Percentiles rank a stretch among this genome's conserved stretches.
Conservation (phyloP, 257 asterid genomes). For the Ligustrum vulgare region DNA sequence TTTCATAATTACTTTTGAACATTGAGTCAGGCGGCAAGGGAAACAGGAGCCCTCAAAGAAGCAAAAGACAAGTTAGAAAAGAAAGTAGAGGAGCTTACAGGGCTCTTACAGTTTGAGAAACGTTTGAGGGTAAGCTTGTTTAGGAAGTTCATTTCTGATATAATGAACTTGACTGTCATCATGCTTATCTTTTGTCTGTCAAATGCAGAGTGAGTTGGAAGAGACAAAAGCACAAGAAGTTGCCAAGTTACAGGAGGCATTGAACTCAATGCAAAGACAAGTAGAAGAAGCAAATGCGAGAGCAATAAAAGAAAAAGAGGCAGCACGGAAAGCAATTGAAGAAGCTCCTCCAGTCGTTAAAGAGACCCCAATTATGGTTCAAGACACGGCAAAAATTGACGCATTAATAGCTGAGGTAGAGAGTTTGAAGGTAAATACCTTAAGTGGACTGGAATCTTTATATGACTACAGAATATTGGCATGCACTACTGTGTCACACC, state of each 20-base stretch:
- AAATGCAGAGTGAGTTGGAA: slow-evolving; percentile 84
- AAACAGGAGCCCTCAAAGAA: slow-evolving; percentile 95
- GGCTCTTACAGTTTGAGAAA: slow-evolving; percentile 98
- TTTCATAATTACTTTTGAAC: slow-evolving; percentile 15
- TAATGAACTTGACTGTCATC: neutral
- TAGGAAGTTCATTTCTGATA: neutral
- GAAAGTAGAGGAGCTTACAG: slow-evolving; percentile 98
- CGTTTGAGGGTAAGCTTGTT: slow-evolving; percentile 66
- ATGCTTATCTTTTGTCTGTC: slow-evolving; percentile 25
- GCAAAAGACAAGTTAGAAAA: slow-evolving; percentile 97
- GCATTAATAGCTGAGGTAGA: slow-evolving; percentile 80
- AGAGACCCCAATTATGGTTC: slow-evolving; percentile 92
- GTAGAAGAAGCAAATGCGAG: slow-evolving; percentile 90
- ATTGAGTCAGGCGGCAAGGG: slow-evolving; percentile 78
- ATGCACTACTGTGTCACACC: too few relatives aligned
- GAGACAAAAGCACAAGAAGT: slow-evolving; percentile 90
- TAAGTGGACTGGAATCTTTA: slow-evolving; percentile 1
- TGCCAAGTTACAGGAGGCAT: slow-evolving; percentile 78
- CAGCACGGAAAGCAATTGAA: slow-evolving; percentile 87
- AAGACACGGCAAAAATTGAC: slow-evolving; percentile 83
- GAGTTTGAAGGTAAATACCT: slow-evolving; percentile 64
- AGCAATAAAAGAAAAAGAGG: slow-evolving; percentile 82
- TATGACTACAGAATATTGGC: slow-evolving; percentile 23
- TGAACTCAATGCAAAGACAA: slow-evolving; percentile 70
- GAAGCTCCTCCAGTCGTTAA: slow-evolving; percentile 97